Percentiles rank a stretch among this genome's conserved stretches.
phyloP scores from a whole-genome alignment of 148 eudicot species.

The Chenopodium album region DNA sequence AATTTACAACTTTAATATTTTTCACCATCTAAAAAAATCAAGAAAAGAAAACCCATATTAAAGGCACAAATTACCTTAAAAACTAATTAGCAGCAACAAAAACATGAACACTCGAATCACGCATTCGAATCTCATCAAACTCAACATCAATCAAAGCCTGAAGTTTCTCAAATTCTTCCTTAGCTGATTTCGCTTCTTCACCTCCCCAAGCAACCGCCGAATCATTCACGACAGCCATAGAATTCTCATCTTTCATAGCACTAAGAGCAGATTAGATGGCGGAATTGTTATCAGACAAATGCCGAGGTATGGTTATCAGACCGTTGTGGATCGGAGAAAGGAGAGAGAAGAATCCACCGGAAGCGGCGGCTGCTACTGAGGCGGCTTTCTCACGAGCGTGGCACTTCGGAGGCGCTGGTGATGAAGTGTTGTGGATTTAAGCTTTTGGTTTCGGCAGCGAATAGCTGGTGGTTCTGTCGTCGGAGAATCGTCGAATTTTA shows the following conservation, averaged over 20 bases:
- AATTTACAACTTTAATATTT: too few species aligned
- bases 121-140: constrained; percentile 46
- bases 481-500: too few species aligned
- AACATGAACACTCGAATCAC: constrained; percentile 59
- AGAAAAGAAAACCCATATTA: too few species aligned
- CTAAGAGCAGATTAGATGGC: constrained; percentile 30
- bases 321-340: constrained; percentile 73
- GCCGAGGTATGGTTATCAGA: constrained; percentile 74
- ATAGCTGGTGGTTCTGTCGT: too few species aligned
- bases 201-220: constrained; percentile 6
- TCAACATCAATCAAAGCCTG: constrained; percentile 62
- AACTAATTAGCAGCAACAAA: constrained; percentile 74
- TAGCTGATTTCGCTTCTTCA: constrained; percentile 31
- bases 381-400: constrained; percentile 66
- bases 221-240: constrained; percentile 27
- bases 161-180: constrained; percentile 53
- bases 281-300: constrained; percentile 56
- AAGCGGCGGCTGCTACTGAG: constrained; percentile 36
- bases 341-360: constrained; percentile 25
- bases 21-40: too few species aligned
- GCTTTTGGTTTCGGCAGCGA: constrained; percentile 66
- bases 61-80: too few species aligned
- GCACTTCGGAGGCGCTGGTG: constrained; percentile 59
- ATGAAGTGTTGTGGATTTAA: constrained; percentile 49
- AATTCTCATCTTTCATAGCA: constrained; percentile 33